phyloP scores from a whole-genome alignment of 2,329 filamentous ascomycete species.

The Elsinoe ampelina region DNA sequence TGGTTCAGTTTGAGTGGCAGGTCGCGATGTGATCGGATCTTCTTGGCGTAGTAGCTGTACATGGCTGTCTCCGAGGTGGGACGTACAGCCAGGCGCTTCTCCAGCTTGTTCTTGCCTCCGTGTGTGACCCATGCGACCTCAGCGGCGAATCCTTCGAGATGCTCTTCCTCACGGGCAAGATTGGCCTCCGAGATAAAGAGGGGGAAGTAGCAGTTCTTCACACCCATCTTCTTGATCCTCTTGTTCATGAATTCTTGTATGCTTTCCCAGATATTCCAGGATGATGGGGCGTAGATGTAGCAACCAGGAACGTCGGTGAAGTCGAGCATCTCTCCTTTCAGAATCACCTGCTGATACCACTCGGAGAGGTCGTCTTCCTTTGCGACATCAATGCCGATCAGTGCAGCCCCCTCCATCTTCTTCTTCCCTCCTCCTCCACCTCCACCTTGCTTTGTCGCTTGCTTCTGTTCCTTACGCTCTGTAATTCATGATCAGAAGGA shows the following conservation, averaged over 20 bases:
- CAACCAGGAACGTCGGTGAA: constrained; percentile 98
- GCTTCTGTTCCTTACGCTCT: constrained; percentile 22
- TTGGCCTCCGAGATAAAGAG: constrained; percentile 92
- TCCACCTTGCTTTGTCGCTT: constrained; percentile 20
- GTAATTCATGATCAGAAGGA: not conserved
- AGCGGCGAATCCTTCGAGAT: constrained; percentile 96
- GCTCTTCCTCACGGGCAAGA: constrained; percentile 77
- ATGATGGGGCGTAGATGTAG: constrained; percentile 75
- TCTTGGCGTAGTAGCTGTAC: constrained; percentile 93
- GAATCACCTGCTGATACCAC: constrained; percentile 97
- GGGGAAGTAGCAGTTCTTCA: constrained; percentile 93
- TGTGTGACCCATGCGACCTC: constrained; percentile 85
- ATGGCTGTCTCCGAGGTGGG: constrained; percentile 71
- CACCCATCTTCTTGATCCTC: constrained; percentile 80
- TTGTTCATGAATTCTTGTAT: constrained; percentile 51
- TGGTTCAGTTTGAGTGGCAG: constrained; percentile 91
- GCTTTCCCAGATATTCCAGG: constrained; percentile 59
- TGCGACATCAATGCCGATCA: constrained; percentile 79
- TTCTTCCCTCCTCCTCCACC: constrained; percentile 24
- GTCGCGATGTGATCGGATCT: constrained; percentile 94
- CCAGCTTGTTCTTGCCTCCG: constrained; percentile 84
- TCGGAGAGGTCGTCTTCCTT: constrained; percentile 81
- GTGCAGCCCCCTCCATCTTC: constrained; percentile 48
- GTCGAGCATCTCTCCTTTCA: constrained; percentile 94
- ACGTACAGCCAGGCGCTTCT: constrained; percentile 64